phyloP scores from a whole-genome alignment of 768 basidiomycete species.

The Pleurotus tuber-regium region DNA sequence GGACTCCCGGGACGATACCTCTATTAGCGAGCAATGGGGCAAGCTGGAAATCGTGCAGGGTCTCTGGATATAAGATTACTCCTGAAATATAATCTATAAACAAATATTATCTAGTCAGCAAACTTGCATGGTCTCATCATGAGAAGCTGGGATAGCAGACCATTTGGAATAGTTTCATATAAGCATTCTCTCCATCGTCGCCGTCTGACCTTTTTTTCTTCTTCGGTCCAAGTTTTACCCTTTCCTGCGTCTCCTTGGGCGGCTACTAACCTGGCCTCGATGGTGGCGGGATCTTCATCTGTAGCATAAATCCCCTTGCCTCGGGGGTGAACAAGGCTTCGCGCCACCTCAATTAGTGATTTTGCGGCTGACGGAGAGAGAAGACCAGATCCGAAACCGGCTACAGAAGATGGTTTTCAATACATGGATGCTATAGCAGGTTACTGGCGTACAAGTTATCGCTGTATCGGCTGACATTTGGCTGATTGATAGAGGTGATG shows the following conservation, averaged over 20 bases:
- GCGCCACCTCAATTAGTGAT: slow-evolving; percentile 41
- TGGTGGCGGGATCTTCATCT: slow-evolving; percentile 46
- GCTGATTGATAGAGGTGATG: no score
- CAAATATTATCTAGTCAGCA: no score
- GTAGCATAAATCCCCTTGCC: slow-evolving; percentile 56
- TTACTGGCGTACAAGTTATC: no score
- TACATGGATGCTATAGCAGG: no score
- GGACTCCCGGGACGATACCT: slow-evolving; percentile 48
- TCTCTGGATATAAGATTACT: slow-evolving; percentile 48
- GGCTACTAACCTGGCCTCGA: slow-evolving; percentile 36
- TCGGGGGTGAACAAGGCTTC: slow-evolving; percentile 41
- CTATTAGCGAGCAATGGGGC: slow-evolving; percentile 39
- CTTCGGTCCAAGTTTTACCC: slow-evolving; percentile 26
- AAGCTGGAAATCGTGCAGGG: slow-evolving; percentile 48
- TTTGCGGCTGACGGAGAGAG: no score
- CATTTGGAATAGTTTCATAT: slow-evolving; percentile 38
- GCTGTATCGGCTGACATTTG: no score
- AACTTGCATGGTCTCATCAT: no score
- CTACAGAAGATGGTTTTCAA: no score
- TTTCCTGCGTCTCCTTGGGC: slow-evolving; percentile 27
- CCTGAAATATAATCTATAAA: slow-evolving; percentile 47
- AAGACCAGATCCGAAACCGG: no score
- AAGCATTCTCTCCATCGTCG: slow-evolving; percentile 42
- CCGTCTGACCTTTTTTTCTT: slow-evolving; percentile 36
- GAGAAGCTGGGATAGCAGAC: no score